A percentile compares a stretch with the other conserved stretches of the same genome.
Conservation (phyloP, 2,329 filamentous ascomycete genomes). For the Nemania serpens region DNA sequence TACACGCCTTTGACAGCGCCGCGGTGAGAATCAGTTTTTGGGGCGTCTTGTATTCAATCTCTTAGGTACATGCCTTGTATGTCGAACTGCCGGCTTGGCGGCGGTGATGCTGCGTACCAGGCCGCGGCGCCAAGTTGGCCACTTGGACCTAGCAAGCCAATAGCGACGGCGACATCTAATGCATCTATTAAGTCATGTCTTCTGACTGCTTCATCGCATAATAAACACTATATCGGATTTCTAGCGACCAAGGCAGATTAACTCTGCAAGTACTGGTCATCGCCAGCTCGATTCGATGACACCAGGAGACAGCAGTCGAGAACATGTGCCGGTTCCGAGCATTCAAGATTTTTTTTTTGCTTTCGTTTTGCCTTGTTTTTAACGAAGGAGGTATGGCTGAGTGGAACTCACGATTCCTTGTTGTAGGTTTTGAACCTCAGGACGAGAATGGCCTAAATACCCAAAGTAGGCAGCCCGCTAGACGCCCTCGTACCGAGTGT, state of each 20-base stretch:
- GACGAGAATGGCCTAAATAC: too few species aligned
- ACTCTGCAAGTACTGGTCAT: slow-evolving; percentile 12
- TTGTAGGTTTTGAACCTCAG: too few species aligned
- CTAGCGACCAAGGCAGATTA: slow-evolving; percentile 1
- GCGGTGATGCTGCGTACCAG: slow-evolving; percentile 18
- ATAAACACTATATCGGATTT: slow-evolving; percentile 18
- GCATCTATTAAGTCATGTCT: slow-evolving; percentile 14
- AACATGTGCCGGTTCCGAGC: too few species aligned
- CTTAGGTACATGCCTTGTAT: slow-evolving; percentile 17
- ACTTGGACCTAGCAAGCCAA: slow-evolving; percentile 19
- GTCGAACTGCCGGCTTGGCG: slow-evolving; percentile 26
- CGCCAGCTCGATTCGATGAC: slow-evolving; percentile 3
- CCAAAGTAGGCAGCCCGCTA: too few species aligned
- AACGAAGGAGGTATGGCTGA: too few species aligned
- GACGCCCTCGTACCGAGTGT: too few species aligned
- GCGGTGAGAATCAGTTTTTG: slow-evolving; percentile 9
- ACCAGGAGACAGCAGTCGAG: slow-evolving; percentile 7
- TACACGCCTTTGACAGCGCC: slow-evolving; percentile 14
- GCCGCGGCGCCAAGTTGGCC: slow-evolving; percentile 15
- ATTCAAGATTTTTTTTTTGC: too few species aligned
- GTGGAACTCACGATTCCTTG: too few species aligned
- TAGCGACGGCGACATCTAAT: slow-evolving; percentile 11
- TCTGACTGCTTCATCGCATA: slow-evolving; percentile 9
- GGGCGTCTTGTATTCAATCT: slow-evolving; percentile 12
- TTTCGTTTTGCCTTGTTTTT: too few species aligned